A percentile compares a stretch with the other conserved stretches of the same genome.
phyloP scores from a whole-genome alignment of 1,284 basidiomycete species.

The Pseudozyma pruni region DNA sequence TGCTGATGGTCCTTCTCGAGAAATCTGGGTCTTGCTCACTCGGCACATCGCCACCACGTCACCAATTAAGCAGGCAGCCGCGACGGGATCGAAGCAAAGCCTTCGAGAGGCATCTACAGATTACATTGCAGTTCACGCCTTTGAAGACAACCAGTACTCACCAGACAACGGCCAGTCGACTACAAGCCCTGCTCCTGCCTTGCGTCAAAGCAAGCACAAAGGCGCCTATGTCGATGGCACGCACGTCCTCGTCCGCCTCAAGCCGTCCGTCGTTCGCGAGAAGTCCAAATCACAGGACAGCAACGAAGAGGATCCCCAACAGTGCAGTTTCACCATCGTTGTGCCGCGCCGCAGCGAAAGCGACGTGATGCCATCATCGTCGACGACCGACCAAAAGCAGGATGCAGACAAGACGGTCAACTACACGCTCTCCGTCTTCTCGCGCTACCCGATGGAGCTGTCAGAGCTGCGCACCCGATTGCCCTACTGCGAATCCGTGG shows the following conservation, averaged over 20 bases:
- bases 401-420: slow-evolving; percentile 22
- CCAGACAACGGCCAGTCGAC: not conserved
- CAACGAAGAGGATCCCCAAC: not conserved
- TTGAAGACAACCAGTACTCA: slow-evolving; percentile 58
- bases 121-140: slow-evolving; percentile 78
- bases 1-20: slow-evolving; percentile 31
- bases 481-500: slow-evolving; percentile 38
- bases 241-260: slow-evolving; percentile 75
- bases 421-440: slow-evolving; percentile 74
- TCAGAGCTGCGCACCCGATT: slow-evolving; percentile 35
- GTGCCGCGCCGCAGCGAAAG: slow-evolving; percentile 58
- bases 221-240: slow-evolving; percentile 82
- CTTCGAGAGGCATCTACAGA: slow-evolving; percentile 69
- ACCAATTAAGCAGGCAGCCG: not conserved
- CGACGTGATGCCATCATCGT: not conserved
- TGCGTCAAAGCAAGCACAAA: slow-evolving; percentile 25
- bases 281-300: not conserved
- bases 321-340: slow-evolving; percentile 49
- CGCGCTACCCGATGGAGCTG: slow-evolving; percentile 55
- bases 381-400: not conserved
- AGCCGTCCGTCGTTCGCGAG: slow-evolving; percentile 7
- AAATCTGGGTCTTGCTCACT: slow-evolving; percentile 82
- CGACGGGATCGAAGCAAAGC: not conserved
- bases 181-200: not conserved
- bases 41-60: slow-evolving; percentile 74